These are phyloP conservation scores for Umbilicus rupestris DNA, from an alignment of 164 flowering plant species.

Conservation along the genomic window DNA sequence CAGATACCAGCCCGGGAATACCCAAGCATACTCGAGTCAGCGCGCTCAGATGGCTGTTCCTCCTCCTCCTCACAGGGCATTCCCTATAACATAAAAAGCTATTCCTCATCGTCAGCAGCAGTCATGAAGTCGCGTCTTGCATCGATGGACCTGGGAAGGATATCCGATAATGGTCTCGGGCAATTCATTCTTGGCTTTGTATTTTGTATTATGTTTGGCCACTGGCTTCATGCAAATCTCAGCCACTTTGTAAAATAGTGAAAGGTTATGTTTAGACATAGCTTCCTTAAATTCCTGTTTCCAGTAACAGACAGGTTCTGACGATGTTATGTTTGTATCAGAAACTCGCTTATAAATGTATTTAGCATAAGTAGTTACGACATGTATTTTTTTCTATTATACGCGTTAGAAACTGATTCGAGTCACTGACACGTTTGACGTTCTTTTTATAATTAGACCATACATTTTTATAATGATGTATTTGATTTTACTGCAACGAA, in stretches of 20 bases:
- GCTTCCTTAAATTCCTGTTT: background rate
- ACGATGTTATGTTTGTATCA: background rate
- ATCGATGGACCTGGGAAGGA: background rate
- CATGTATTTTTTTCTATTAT: too few relatives aligned
- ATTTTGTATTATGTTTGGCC: background rate
- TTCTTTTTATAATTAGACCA: too few relatives aligned
- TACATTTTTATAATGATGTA: too few relatives aligned
- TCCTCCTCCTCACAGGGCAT: slow-evolving; percentile 9
- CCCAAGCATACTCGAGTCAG: slow-evolving; percentile 15
- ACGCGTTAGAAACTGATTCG: too few relatives aligned
- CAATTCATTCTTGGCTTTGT: slow-evolving; percentile 54
- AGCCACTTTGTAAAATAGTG: background rate
- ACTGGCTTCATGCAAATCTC: background rate
- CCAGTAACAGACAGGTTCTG: background rate
- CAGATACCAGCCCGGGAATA: background rate
- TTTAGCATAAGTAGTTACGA: too few relatives aligned
- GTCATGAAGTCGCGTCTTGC: background rate
- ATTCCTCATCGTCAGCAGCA: background rate
- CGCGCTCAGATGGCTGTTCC: slow-evolving; percentile 11
- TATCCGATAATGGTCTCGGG: slow-evolving; percentile 19
- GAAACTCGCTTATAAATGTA: background rate
- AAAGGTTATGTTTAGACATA: background rate
- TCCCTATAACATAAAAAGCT: slow-evolving; percentile 5
- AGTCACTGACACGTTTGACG: too few relatives aligned
- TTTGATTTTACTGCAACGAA: too few relatives aligned